These are phyloP conservation scores for Galerina marginata DNA, from an alignment of 768 basidiomycete genomes.

Conservation along the genomic window DNA sequence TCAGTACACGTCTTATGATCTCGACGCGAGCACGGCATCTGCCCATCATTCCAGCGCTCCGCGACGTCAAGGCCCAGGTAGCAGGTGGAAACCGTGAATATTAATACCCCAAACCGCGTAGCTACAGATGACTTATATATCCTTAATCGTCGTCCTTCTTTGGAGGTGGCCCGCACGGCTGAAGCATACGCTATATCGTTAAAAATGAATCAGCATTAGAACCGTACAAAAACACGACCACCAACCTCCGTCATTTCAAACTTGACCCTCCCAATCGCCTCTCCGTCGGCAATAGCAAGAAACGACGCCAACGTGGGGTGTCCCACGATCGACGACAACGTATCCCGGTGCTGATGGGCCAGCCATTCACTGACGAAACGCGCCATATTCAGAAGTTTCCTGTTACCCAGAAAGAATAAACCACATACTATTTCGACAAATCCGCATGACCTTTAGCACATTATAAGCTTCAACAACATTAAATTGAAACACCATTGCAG, in stretches of 20 bases:
- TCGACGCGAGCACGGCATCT: neutral
- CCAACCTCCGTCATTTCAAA: conserved; percentile 96
- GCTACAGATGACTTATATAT: conserved; percentile 5
- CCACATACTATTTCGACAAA: conserved; percentile 88
- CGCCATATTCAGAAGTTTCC: conserved; percentile 4
- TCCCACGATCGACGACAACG: conserved; percentile 90
- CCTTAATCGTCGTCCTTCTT: conserved; percentile 81
- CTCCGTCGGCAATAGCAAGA: conserved; percentile 92
- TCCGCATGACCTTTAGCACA: conserved; percentile 83
- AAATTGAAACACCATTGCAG: conserved; percentile 1
- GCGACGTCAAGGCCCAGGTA: conserved; percentile 5
- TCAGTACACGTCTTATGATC: neutral
- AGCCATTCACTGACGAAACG: conserved; percentile 82
- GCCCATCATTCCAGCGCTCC: conserved; percentile 1
- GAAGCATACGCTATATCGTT: conserved; percentile 74
- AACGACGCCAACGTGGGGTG: conserved; percentile 88
- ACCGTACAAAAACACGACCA: neutral
- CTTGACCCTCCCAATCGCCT: conserved; percentile 84
- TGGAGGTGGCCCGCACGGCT: conserved; percentile 93
- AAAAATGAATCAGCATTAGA: conserved; percentile 9
- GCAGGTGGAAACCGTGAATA: neutral
- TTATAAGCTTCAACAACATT: conserved; percentile 11
- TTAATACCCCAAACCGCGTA: neutral
- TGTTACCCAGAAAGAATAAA: conserved; percentile 12
- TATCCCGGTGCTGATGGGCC: conserved; percentile 96